phyloP scores from a whole-genome alignment of 1,139 yeast genomes.

The Candida neerlandica region DNA sequence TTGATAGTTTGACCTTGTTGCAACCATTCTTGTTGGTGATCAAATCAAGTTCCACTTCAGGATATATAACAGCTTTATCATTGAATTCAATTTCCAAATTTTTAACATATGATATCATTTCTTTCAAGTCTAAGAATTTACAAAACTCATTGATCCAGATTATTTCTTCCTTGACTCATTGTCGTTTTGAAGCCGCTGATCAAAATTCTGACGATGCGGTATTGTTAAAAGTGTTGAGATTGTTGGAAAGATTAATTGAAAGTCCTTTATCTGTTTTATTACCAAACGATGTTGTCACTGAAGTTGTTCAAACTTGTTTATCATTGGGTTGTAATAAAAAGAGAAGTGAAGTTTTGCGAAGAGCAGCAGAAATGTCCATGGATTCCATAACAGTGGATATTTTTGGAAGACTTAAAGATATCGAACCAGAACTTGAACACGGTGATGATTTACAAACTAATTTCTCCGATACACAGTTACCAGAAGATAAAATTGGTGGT shows the following conservation, averaged over 20 bases:
- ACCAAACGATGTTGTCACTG: constrained; percentile 83
- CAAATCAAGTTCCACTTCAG: constrained; percentile 82
- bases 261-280: constrained; percentile 66
- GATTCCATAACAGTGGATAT: constrained; percentile 67
- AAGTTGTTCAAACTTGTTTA: constrained; percentile 87
- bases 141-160: constrained; percentile 58
- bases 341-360: constrained; percentile 85
- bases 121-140: constrained; percentile 45
- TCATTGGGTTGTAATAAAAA: constrained; percentile 92
- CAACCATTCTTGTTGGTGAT: constrained; percentile 90
- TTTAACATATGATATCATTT: constrained; percentile 60
- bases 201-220: constrained; percentile 93
- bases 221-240: constrained; percentile 73
- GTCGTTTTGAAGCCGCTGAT: constrained; percentile 95
- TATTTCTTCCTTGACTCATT: constrained; percentile 82
- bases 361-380: constrained; percentile 89
- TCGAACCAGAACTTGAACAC: constrained; percentile 51
- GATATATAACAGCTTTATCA: constrained; percentile 82
- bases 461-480: constrained; percentile 37
- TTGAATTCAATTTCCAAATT: constrained; percentile 75
- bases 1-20: constrained; percentile 73
- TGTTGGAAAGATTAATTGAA: constrained; percentile 68
- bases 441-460: constrained; percentile 36
- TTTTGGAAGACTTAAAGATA: constrained; percentile 58
- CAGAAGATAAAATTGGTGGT: constrained; percentile 47